Percentiles rank a stretch among this genome's conserved stretches.
Evolutionary conservation across 1,284 basidiomycete species (phyloP).

Genomic region (Puccinia triticina): DNA sequence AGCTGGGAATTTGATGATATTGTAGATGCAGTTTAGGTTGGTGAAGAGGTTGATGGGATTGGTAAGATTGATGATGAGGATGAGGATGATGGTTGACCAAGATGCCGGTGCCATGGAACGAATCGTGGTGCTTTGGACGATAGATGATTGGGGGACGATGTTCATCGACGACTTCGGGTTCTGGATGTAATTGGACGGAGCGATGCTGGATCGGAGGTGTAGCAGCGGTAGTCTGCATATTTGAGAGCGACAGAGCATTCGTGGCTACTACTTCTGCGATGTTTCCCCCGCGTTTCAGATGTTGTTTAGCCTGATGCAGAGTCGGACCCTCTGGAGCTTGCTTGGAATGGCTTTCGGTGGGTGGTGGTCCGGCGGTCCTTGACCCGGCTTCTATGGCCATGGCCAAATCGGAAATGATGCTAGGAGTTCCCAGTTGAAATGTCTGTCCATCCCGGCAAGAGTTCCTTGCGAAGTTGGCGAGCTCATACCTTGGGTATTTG

Average conservation of each 20-base stretch:
- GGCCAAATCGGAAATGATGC: slow-evolving; percentile 15
- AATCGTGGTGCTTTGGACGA: slow-evolving; percentile 33
- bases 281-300: slow-evolving; percentile 37
- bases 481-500: neutral
- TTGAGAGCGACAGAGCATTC: neutral
- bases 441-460: slow-evolving; percentile 34
- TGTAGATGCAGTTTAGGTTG: neutral
- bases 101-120: slow-evolving; percentile 37
- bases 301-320: slow-evolving; percentile 31
- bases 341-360: neutral
- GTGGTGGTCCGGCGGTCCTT: neutral
- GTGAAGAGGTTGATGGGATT: neutral
- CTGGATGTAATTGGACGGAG: slow-evolving; percentile 18
- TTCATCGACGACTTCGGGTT: slow-evolving; percentile 29
- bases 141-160: slow-evolving; percentile 13
- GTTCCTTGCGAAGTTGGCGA: slow-evolving; percentile 28
- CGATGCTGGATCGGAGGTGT: neutral
- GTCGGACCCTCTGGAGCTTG: neutral
- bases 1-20: neutral
- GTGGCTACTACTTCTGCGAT: slow-evolving; percentile 44
- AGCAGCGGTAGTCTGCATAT: neutral
- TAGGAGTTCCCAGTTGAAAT: slow-evolving; percentile 3
- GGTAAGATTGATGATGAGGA: neutral
- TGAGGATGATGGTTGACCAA: slow-evolving; percentile 17
- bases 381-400: slow-evolving; percentile 12